Base-by-base conservation (phyloP, 805 yeast species). In the Jamesozyma piceae region DNA sequence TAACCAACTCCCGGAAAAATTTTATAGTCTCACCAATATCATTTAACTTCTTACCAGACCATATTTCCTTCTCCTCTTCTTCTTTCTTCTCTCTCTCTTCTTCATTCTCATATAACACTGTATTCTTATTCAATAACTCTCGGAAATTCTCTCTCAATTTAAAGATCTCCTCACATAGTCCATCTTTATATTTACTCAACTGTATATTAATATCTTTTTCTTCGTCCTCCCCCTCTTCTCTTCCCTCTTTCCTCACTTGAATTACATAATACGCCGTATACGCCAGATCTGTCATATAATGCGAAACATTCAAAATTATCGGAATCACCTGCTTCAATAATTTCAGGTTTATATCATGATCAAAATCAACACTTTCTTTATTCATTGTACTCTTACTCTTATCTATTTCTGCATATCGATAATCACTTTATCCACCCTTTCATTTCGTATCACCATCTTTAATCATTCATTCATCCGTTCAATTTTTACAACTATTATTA, bases 211-310 rank as follows among this genome's bases (percentile, higher is more conserved):
- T 24, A 5, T 20, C n/a, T 20, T 20, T 13, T 14, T 34, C 29
- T 2, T 35, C 47, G 33, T 37, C 27, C 33, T 18, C 22, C 4
- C 11, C 15, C 11, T 27, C 19, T 18, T 28, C 35, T 17, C 19
- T 14, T 18, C 20, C 35, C 11, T 33, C 46, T 37, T 35, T 27
- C 3, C 9, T 37, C 15, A 30, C n/a, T 22, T 21, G 8, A 34
- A 24, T 24, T 11, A 39, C 40, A 43, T 48, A 52, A 45, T 53
- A 54, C 24, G 48, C 37, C 13, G 48, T 43, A 38, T 54, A 54
- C 32, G 47, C 50, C 30, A 54, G 32, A 38, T 53, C 57, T 3
- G 57, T 52, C 54, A 52, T 50, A 37, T 50, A 53, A 35, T 52
- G 54, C 4, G 53, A 49, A 4, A 52, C 49, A 41, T 50, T 50